These are phyloP conservation scores for Capsicum rhomboideum DNA, from an alignment of 257 asterid species.

Conservation along the genomic window DNA sequence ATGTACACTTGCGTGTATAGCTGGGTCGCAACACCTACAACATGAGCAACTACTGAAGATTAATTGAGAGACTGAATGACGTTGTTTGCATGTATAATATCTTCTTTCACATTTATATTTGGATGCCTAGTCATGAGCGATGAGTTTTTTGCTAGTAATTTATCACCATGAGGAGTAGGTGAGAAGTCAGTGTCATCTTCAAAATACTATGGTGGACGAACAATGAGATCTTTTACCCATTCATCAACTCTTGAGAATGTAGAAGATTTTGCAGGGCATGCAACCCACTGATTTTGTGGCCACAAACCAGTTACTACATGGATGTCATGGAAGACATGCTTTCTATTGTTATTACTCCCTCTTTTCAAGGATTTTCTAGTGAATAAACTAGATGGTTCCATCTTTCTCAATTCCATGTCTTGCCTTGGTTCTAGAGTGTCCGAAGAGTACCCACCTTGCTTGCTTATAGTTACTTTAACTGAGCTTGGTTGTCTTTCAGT, in stretches of 20 bases:
- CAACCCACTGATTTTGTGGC: conserved; percentile 86
- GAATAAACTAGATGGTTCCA: conserved; percentile 25
- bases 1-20: too few species aligned
- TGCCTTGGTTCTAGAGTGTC: conserved; percentile 54
- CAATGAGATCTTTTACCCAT: conserved; percentile 50
- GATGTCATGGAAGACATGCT: conserved; percentile 34
- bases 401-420: conserved; percentile 6
- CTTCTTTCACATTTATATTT: conserved; percentile 26
- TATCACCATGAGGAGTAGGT: conserved; percentile 22
- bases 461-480: conserved; percentile 16
- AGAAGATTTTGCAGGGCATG: conserved; percentile 43
- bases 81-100: conserved; percentile 50
- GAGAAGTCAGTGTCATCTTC: conserved; percentile 30
- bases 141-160: conserved; percentile 17
- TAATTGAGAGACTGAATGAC: conserved; percentile 52
- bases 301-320: conserved; percentile 47
- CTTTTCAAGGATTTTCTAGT: conserved; percentile 14
- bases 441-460: conserved; percentile 71
- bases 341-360: conserved; percentile 9
- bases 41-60: conserved; percentile 68
- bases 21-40: too few species aligned
- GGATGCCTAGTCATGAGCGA: conserved; percentile 9
- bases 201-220: conserved; percentile 20
- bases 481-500: conserved; percentile 14
- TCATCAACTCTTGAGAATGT: conserved; percentile 42